These are phyloP conservation scores for Myochromella boudieri DNA, from an alignment of 768 basidiomycete genomes.

Conservation along the genomic window DNA sequence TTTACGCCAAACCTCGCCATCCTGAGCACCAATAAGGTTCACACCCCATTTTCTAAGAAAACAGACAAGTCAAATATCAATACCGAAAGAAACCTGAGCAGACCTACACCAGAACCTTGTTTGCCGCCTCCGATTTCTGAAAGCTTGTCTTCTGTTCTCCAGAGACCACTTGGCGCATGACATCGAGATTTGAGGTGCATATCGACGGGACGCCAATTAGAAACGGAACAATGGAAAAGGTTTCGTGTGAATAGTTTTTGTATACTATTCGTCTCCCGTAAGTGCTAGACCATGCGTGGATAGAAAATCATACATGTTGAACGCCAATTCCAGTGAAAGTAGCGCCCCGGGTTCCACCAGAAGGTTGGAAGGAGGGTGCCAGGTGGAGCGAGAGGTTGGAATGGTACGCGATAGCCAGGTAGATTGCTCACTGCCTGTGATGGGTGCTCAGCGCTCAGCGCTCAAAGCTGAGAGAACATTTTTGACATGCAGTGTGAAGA, in stretches of 20 bases:
- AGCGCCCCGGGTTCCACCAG: constrained; percentile 35
- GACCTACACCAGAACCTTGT: constrained; percentile 1
- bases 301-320: background rate
- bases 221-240: constrained; percentile 1
- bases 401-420: constrained; percentile 37
- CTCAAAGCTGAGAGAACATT: too few relatives aligned
- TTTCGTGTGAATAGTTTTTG: background rate
- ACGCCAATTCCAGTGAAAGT: constrained; percentile 12
- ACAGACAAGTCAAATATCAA: background rate
- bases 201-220: background rate
- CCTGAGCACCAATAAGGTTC: constrained; percentile 12
- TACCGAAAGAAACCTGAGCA: background rate
- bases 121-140: background rate
- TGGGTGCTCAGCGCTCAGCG: too few relatives aligned
- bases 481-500: too few relatives aligned
- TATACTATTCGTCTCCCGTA: constrained; percentile 13
- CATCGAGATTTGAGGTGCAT: constrained; percentile 5
- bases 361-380: constrained; percentile 34
- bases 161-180: background rate
- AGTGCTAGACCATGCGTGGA: too few relatives aligned
- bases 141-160: constrained; percentile 13
- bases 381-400: constrained; percentile 34
- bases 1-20: constrained; percentile 42
- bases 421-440: constrained; percentile 32
- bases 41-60: constrained; percentile 7